Percentiles rank a stretch among this genome's conserved stretches.
Evolutionary conservation across 2,329 filamentous ascomycete species (phyloP).

Genomic region (Xylaria arbuscula): DNA sequence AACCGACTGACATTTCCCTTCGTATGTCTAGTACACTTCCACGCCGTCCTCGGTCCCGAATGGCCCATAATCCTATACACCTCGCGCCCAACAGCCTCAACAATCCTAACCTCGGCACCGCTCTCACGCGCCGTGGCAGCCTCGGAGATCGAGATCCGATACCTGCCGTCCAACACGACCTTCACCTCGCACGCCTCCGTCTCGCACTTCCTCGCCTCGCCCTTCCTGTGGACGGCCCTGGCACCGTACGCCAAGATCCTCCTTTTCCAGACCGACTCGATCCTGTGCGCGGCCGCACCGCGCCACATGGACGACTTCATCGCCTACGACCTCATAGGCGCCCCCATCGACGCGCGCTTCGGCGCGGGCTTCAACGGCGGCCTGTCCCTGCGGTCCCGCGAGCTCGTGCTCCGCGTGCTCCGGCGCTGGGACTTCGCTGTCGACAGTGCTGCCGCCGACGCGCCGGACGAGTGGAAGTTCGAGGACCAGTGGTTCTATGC

Average conservation of each 20-base stretch:
- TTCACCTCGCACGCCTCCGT: conserved; percentile 53
- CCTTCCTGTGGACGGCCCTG: conserved; percentile 55
- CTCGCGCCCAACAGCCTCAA: conserved; percentile 44
- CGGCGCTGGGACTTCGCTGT: conserved; percentile 36
- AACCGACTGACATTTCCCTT: conserved; percentile 1
- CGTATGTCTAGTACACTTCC: conserved; percentile 50
- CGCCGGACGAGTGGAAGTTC: conserved; percentile 36
- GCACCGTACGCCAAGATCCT: conserved; percentile 51
- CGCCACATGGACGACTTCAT: conserved; percentile 52
- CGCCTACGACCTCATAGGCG: conserved; percentile 52
- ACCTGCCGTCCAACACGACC: conserved; percentile 48
- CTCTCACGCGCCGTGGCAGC: conserved; percentile 52
- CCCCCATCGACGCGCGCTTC: conserved; percentile 44
- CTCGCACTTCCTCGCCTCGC: conserved; percentile 51
- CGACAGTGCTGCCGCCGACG: conserved; percentile 39
- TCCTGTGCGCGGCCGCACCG: conserved; percentile 51
- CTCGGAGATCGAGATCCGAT: conserved; percentile 53
- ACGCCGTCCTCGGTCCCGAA: conserved; percentile 54
- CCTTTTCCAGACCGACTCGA: conserved; percentile 55
- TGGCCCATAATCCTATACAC: conserved; percentile 61
- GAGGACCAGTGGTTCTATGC: conserved; percentile 51
- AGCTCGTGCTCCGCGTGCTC: conserved; percentile 42
- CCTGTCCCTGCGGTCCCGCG: conserved; percentile 49
- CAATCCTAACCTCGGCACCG: conserved; percentile 46
- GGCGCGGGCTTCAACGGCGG: conserved; percentile 50